Conservation (phyloP, 306 rosid species). For the Fragaria iinumae region DNA sequence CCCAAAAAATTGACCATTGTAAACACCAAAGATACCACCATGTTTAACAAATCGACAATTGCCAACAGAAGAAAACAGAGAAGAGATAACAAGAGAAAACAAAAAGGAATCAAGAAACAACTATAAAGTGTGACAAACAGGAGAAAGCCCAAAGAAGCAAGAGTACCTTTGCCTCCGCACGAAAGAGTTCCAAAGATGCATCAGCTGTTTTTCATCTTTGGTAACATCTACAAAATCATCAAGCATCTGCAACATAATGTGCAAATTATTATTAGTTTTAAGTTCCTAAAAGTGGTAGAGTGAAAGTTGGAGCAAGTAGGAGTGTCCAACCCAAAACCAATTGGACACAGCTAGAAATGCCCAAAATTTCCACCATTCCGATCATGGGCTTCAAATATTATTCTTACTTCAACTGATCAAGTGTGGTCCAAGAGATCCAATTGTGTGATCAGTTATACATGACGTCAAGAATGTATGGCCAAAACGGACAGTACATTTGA, state of each 20-base stretch:
- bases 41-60: not conserved
- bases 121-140: not conserved
- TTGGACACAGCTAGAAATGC: not conserved
- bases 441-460: not conserved
- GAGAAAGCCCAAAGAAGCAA: slow-evolving; percentile 25
- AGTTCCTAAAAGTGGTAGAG: not conserved
- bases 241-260: slow-evolving; percentile 76
- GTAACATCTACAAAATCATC: slow-evolving; percentile 99
- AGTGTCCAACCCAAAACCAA: slow-evolving; percentile 7
- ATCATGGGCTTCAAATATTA: not conserved
- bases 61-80: not conserved
- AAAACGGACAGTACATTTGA: not conserved
- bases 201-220: slow-evolving; percentile 87
- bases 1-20: slow-evolving; percentile 11
- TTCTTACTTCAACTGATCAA: not conserved
- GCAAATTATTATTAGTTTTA: slow-evolving; percentile 25
- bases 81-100: not conserved
- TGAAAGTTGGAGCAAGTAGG: not conserved
- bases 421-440: not conserved
- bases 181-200: slow-evolving; percentile 99
- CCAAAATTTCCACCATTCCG: not conserved
- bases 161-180: slow-evolving; percentile 87
- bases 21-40: slow-evolving; percentile 11
- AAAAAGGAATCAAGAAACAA: slow-evolving; percentile 3
- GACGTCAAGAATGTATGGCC: not conserved